phyloP scores from a whole-genome alignment of 2,329 filamentous ascomycete species.

The Ophiostoma fasciatum region DNA sequence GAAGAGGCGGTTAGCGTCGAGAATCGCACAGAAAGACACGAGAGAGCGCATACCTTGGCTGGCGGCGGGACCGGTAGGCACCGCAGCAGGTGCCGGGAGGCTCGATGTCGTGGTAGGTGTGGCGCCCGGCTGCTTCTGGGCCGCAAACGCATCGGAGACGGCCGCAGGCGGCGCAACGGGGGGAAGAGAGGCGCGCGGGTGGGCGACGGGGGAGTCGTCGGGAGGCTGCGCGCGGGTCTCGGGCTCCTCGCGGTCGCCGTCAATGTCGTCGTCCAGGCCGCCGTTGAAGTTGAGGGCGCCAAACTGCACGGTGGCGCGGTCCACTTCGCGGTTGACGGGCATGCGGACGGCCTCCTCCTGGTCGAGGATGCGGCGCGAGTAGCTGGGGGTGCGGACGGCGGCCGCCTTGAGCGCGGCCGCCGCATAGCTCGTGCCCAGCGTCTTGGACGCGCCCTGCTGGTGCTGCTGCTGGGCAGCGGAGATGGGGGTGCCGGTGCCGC shows the following conservation, averaged over 20 bases:
- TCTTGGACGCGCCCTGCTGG: constrained; percentile 42
- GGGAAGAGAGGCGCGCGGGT: constrained; percentile 75
- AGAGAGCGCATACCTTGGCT: constrained; percentile 20
- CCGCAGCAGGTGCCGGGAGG: constrained; percentile 25
- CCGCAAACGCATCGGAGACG: constrained; percentile 38
- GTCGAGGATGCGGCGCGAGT: constrained; percentile 75
- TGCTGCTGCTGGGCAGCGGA: constrained; percentile 49
- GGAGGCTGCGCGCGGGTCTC: constrained; percentile 90
- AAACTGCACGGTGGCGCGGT: constrained; percentile 87
- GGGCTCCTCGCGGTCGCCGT: constrained; percentile 86
- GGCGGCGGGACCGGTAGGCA: constrained; percentile 20
- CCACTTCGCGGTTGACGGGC: constrained; percentile 91
- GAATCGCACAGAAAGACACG: constrained; percentile 17
- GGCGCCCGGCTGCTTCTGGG: constrained; percentile 32
- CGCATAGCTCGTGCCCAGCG: constrained; percentile 58
- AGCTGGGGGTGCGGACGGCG: constrained; percentile 56
- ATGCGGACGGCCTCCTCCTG: constrained; percentile 97
- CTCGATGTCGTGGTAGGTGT: constrained; percentile 22
- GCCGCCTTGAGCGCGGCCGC: constrained; percentile 69
- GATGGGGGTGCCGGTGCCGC: constrained; percentile 50
- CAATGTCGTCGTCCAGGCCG: constrained; percentile 72
- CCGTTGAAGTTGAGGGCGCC: constrained; percentile 86
- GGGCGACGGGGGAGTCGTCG: constrained; percentile 76
- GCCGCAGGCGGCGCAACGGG: constrained; percentile 45
- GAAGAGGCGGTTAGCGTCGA: constrained; percentile 13